Conservation (phyloP, 441 rosid species). For the Aquilaria agallochum region DNA sequence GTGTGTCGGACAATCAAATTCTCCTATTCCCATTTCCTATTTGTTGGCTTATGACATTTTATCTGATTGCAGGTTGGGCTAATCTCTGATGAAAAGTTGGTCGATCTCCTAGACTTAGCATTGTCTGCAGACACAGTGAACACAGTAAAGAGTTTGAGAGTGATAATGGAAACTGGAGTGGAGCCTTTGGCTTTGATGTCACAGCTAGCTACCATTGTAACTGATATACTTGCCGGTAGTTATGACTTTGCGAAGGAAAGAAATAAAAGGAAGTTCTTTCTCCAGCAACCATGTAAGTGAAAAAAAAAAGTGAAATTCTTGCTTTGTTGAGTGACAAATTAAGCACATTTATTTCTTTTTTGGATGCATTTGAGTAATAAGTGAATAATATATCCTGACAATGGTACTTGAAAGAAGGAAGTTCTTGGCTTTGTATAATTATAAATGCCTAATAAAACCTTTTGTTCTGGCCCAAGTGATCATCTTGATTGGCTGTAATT, state of each 20-base stretch:
- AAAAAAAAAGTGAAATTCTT: no score
- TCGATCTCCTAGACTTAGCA: slow-evolving; percentile 99
- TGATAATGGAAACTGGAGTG: slow-evolving; percentile 92
- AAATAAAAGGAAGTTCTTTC: slow-evolving; percentile 76
- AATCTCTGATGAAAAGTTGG: slow-evolving; percentile 92
- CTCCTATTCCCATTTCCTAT: neutral
- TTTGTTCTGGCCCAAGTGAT: no score
- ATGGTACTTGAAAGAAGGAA: no score
- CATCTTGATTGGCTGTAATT: no score
- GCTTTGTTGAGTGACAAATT: no score
- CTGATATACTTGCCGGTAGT: slow-evolving; percentile 93
- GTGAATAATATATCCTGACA: no score
- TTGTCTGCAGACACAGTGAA: slow-evolving; percentile 98
- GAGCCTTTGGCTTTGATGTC: slow-evolving; percentile 99
- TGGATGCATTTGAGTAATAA: no score
- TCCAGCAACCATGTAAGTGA: slow-evolving; percentile 57
- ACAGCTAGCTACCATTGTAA: slow-evolving; percentile 96
- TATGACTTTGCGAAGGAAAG: slow-evolving; percentile 81
- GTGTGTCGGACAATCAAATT: no score
- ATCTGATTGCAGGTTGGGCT: slow-evolving; percentile 70
- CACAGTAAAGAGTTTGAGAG: slow-evolving; percentile 81
- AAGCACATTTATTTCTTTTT: no score
- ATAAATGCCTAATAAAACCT: no score
- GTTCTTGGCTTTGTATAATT: no score
- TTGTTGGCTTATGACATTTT: no score